Conservation (phyloP, 169 alveolate species). For the Eimeria sp. region DNA sequence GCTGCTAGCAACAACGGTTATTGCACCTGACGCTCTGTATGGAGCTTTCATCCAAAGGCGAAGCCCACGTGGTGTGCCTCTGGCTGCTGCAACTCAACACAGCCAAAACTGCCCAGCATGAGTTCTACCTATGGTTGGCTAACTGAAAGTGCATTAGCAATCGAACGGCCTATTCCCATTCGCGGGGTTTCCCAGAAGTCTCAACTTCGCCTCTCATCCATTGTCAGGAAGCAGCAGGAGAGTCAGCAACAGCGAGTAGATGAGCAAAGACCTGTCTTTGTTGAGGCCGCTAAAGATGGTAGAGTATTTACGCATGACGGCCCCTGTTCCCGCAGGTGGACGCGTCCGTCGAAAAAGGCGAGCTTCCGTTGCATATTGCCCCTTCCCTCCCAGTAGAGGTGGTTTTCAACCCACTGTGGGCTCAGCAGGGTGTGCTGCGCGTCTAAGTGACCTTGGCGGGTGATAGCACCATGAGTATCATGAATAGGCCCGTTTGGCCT, state of each 20-base stretch:
- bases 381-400: not conserved
- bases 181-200: conserved; percentile 51
- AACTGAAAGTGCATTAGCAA: conserved; percentile 70
- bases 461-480: too few relatives aligned
- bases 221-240: conserved; percentile 62
- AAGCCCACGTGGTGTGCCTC: too few relatives aligned
- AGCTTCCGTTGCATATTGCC: not conserved
- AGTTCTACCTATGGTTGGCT: conserved; percentile 76
- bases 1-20: not conserved
- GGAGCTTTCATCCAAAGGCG: not conserved
- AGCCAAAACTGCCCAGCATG: not conserved
- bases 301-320: conserved; percentile 61
- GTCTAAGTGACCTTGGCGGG: not conserved
- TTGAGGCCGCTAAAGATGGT: conserved; percentile 58
- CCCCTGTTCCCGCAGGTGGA: conserved; percentile 72
- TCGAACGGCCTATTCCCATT: conserved; percentile 64
- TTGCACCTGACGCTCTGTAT: not conserved
- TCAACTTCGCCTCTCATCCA: conserved; percentile 24
- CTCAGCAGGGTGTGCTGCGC: not conserved
- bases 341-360: conserved; percentile 63
- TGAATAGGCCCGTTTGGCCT: not conserved
- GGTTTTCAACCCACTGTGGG: not conserved
- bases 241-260: conserved; percentile 19
- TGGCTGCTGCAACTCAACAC: not conserved
- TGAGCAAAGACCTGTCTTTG: conserved; percentile 50